Base-by-base conservation (phyloP, 805 yeast genomes). In the Yueomyces sinensis region DNA sequence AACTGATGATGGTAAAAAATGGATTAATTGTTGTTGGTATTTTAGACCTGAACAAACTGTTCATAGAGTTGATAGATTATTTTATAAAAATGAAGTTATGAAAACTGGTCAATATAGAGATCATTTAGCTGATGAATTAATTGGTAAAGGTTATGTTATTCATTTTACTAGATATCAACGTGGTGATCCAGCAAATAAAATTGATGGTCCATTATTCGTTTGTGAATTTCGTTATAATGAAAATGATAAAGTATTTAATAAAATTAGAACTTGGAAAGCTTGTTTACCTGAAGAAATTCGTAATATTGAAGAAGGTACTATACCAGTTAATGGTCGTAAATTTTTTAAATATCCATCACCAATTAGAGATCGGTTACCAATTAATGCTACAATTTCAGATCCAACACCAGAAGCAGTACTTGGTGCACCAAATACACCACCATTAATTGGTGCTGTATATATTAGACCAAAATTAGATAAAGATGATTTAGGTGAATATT, bases 31-130 rank as follows among this genome's bases (percentile, higher is more conserved):
- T 25, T 91, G 97, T 64, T 91, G 97, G 98, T 91, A 89, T 59
- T 80, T 83, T 51, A 74, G 97, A 45, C 95, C 98, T 1, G 97
- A 91, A 56, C 96, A 93, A 66, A 91, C 98, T 0, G 94, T 91
- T 30, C 98, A 91, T 57, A 72, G 93, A 46, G 79, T 70, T 31
- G 97, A 91, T 59, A 68, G 95, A 49, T 61, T 86, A 37, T 91
- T 91, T 55, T 83, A 82, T 60, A 84, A 79, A 46, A 87, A 91
- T 52, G 98, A 91, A 61, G 97, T 91, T 28, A 83, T 89, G 57
- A 91, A 91, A 59, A 81, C 95, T 2, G 95, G 95, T 31, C 96
- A 87, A 62, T 91, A 89, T 61, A 72, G 96, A 54, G 96, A 91
- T 56, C 97, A 91, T 57, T 61, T 76, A 32, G 84, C 82, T 7